These are phyloP conservation scores for Angomonas ambiguus DNA, from an alignment of 208 protist species.

Conservation along the genomic window DNA sequence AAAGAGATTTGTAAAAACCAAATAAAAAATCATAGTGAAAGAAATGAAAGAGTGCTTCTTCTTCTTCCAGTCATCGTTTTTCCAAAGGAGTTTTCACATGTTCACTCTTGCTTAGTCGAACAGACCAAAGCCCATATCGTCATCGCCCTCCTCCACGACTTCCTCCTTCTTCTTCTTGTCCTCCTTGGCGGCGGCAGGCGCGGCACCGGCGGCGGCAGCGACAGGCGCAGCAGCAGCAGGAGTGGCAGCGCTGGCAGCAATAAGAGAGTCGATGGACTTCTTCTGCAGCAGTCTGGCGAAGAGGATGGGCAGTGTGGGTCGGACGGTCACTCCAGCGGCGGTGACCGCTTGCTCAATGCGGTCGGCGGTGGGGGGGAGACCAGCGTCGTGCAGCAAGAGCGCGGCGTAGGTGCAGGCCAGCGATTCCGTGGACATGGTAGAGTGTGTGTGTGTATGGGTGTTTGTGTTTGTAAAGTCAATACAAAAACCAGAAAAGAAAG, in stretches of 20 bases:
- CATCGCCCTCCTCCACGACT: slow-evolving; percentile 40
- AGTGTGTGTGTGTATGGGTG: neutral
- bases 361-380: slow-evolving; percentile 62
- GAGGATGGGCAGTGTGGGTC: slow-evolving; percentile 71
- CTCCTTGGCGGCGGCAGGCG: slow-evolving; percentile 12
- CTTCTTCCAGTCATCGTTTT: slow-evolving; percentile 7
- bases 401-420: slow-evolving; percentile 84
- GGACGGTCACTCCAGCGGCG: slow-evolving; percentile 65
- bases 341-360: slow-evolving; percentile 63
- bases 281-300: slow-evolving; percentile 82
- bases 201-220: slow-evolving; percentile 23
- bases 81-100: neutral
- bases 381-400: slow-evolving; percentile 74
- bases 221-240: slow-evolving; percentile 39
- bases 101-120: slow-evolving; percentile 39
- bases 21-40: neutral
- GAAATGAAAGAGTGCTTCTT: neutral
- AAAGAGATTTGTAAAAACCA: neutral
- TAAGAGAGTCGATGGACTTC: slow-evolving; percentile 64
- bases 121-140: slow-evolving; percentile 76
- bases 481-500: neutral
- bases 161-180: neutral
- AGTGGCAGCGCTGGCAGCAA: slow-evolving; percentile 47
- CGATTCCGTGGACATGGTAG: slow-evolving; percentile 48
- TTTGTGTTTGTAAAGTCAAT: too few relatives aligned